A percentile compares a stretch with the other conserved stretches of the same genome.
Evolutionary conservation across 2,329 filamentous ascomycete species (phyloP).

Genomic region (Venturia asperata): DNA sequence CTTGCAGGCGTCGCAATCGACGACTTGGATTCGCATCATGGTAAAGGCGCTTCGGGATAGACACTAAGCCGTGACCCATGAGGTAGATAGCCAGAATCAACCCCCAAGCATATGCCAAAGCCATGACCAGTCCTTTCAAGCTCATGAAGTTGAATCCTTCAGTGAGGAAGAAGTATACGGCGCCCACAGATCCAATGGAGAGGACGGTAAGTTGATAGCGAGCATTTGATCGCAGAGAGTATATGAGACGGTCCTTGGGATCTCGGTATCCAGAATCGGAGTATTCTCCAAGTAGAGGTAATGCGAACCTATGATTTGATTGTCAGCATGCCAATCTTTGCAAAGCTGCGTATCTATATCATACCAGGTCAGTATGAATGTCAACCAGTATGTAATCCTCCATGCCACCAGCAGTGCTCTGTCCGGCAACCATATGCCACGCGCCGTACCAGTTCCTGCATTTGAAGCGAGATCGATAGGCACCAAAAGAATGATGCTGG

Average conservation of each 20-base stretch:
- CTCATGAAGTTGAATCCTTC: slow-evolving; percentile 66
- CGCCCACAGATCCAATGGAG: slow-evolving; percentile 59
- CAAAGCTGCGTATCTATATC: slow-evolving; percentile 24
- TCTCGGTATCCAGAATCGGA: slow-evolving; percentile 90
- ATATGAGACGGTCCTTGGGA: slow-evolving; percentile 68
- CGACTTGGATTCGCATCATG: slow-evolving; percentile 70
- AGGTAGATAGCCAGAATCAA: slow-evolving; percentile 87
- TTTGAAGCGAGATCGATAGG: slow-evolving; percentile 93
- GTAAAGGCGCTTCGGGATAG: slow-evolving; percentile 75
- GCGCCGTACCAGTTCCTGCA: slow-evolving; percentile 58
- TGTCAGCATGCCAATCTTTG: neutral
- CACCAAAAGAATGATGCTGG: slow-evolving; percentile 83
- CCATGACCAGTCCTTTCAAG: slow-evolving; percentile 83
- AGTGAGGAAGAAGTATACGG: slow-evolving; percentile 75
- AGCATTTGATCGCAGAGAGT: slow-evolving; percentile 80
- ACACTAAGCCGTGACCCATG: slow-evolving; percentile 94
- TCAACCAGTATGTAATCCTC: slow-evolving; percentile 96
- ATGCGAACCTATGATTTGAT: slow-evolving; percentile 61
- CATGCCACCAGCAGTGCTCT: slow-evolving; percentile 76
- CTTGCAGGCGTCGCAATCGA: slow-evolving; percentile 67
- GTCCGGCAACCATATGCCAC: slow-evolving; percentile 82
- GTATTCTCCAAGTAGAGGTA: slow-evolving; percentile 90
- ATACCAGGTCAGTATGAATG: slow-evolving; percentile 88
- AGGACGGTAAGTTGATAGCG: slow-evolving; percentile 81
- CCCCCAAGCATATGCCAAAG: slow-evolving; percentile 89